A percentile compares a stretch with the other conserved stretches of the same genome.
phyloP scores from a whole-genome alignment of 2,329 filamentous ascomycete species.

The Furcasterigmium furcatum region DNA sequence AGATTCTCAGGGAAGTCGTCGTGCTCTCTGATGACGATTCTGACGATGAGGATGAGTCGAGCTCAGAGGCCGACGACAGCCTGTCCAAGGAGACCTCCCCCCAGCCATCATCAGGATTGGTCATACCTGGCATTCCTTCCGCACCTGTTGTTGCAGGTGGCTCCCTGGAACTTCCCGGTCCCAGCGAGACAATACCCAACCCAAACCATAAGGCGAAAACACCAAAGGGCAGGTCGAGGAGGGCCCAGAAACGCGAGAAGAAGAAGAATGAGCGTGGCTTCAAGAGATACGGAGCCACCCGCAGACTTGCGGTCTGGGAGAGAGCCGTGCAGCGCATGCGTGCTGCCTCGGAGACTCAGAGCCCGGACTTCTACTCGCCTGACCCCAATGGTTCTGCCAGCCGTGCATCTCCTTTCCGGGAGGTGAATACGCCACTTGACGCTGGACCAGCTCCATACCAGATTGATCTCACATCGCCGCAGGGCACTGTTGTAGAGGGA shows the following conservation, averaged over 20 bases:
- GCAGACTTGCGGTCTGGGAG: constrained; percentile 23
- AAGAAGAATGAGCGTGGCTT: constrained; percentile 41
- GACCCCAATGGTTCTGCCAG: constrained; percentile 4
- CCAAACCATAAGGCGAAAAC: constrained; percentile 7
- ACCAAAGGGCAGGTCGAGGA: constrained; percentile 18
- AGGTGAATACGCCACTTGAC: constrained; percentile 4
- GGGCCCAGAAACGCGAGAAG: constrained; percentile 21
- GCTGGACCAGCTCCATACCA: constrained; percentile 17
- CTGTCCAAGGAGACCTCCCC: not conserved
- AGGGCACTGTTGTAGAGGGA: no score
- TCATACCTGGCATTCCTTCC: not conserved
- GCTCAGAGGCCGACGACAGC: constrained; percentile 20
- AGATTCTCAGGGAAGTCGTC: constrained; percentile 64
- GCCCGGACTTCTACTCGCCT: constrained; percentile 9
- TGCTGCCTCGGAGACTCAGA: constrained; percentile 10
- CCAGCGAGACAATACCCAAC: no score
- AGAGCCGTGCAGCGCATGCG: constrained; percentile 30
- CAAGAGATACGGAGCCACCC: constrained; percentile 37
- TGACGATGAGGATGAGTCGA: constrained; percentile 34
- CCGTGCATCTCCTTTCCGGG: not conserved
- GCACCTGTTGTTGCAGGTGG: not conserved
- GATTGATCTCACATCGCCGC: constrained; percentile 13
- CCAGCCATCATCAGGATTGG: constrained; percentile 10
- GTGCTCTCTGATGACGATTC: constrained; percentile 61
- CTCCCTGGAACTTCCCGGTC: no score